Evolutionary conservation across 2,329 filamentous ascomycete species (phyloP).

Genomic region (Aspergillus brasiliensis): DNA sequence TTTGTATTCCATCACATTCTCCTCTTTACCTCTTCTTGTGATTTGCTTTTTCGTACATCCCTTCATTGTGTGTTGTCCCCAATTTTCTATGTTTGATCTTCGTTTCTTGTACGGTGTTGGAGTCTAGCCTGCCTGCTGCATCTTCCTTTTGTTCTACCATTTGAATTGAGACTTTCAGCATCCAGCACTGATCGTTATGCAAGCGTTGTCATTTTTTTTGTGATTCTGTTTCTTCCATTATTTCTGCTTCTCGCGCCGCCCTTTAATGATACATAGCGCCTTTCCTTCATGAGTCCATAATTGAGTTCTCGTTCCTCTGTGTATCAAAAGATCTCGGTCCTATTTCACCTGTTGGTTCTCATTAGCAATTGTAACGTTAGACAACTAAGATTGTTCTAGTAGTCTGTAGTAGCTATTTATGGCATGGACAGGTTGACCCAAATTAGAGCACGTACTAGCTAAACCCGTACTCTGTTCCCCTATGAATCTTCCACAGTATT

Average conservation of each 20-base stretch:
- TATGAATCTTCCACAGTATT: too few species aligned
- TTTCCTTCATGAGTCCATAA: conserved; percentile 22
- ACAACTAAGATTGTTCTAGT: neutral
- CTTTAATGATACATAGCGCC: conserved; percentile 29
- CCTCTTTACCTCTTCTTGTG: neutral
- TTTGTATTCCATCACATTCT: neutral
- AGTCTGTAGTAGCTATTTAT: neutral
- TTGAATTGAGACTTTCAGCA: conserved; percentile 5
- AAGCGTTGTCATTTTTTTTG: conserved; percentile 8
- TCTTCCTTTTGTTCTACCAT: conserved; percentile 10
- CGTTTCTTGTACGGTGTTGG: conserved; percentile 13
- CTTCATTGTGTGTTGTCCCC: neutral
- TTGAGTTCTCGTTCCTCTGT: conserved; percentile 15
- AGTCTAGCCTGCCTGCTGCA: conserved; percentile 12
- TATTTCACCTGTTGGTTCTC: neutral
- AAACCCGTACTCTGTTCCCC: too few species aligned
- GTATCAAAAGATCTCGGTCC: conserved; percentile 6
- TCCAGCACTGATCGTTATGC: conserved; percentile 9
- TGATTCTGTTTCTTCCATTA: neutral
- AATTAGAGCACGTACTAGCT: too few species aligned
- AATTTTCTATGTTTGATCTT: conserved; percentile 8
- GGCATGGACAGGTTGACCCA: too few species aligned
- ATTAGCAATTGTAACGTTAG: neutral
- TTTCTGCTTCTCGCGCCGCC: conserved; percentile 9
- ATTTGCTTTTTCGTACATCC: neutral